Evolutionary conservation across 1,284 basidiomycete genomes (phyloP).

Genomic region (Paramarasmius palmivorus): DNA sequence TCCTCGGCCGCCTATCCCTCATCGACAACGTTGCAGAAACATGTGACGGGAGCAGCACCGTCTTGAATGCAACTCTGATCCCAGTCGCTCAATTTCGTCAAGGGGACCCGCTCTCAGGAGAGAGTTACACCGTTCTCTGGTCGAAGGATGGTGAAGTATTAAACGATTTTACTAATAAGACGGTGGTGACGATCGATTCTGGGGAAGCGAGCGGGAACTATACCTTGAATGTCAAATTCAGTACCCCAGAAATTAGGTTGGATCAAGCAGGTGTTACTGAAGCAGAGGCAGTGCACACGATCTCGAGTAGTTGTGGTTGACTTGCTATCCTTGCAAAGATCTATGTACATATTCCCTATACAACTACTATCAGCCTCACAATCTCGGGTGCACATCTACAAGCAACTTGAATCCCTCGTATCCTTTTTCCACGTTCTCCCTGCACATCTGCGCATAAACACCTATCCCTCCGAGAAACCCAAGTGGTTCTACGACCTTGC

Average conservation of each 20-base stretch:
- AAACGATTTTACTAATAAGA: slow-evolving; percentile 47
- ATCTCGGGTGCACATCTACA: too few species aligned
- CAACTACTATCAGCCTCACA: too few species aligned
- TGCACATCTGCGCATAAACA: slow-evolving; percentile 18
- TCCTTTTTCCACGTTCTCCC: slow-evolving; percentile 19
- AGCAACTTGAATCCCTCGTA: slow-evolving; percentile 22
- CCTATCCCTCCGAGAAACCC: slow-evolving; percentile 24
- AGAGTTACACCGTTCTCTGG: slow-evolving; percentile 61
- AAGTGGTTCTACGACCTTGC: slow-evolving; percentile 18
- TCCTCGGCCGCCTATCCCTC: slow-evolving; percentile 59
- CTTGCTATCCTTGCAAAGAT: not conserved
- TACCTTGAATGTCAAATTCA: slow-evolving; percentile 47
- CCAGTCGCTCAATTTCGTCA: slow-evolving; percentile 60
- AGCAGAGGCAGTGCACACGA: not conserved
- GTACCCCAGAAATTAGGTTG: slow-evolving; percentile 54
- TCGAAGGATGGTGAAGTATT: slow-evolving; percentile 43
- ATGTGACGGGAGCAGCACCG: slow-evolving; percentile 27
- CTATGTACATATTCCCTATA: too few species aligned
- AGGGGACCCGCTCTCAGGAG: slow-evolving; percentile 26
- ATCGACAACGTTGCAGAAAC: slow-evolving; percentile 52
- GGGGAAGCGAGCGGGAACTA: slow-evolving; percentile 35
- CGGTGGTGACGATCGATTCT: slow-evolving; percentile 36
- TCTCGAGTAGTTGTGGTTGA: not conserved
- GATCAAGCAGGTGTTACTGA: slow-evolving; percentile 37
- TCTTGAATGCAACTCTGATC: slow-evolving; percentile 48